phyloP scores from a whole-genome alignment of 2,329 filamentous ascomycete genomes.

The Magnaporthales sp. region DNA sequence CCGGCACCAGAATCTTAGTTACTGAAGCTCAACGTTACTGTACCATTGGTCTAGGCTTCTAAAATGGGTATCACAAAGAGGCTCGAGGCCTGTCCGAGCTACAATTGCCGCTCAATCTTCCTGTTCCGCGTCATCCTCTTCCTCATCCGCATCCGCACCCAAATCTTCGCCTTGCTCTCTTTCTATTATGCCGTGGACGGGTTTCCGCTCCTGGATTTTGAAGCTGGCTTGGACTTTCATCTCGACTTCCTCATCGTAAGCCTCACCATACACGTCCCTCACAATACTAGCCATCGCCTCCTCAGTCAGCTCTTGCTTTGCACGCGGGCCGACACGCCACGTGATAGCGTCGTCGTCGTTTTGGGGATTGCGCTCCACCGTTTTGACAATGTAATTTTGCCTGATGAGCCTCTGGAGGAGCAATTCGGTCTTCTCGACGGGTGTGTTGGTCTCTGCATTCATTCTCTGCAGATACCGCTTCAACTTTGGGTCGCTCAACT shows the following conservation, averaged over 20 bases:
- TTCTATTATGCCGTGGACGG: neutral
- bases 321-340: slow-evolving; percentile 78
- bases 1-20: too few species aligned
- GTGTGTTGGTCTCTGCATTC: slow-evolving; percentile 59
- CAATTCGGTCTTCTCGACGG: slow-evolving; percentile 54
- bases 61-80: neutral
- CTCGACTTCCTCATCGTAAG: slow-evolving; percentile 42
- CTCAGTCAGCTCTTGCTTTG: slow-evolving; percentile 76
- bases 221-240: slow-evolving; percentile 54
- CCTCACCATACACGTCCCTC: slow-evolving; percentile 47
- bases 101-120: neutral
- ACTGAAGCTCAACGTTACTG: neutral
- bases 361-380: slow-evolving; percentile 50
- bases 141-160: neutral
- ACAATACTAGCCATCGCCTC: slow-evolving; percentile 66
- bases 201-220: slow-evolving; percentile 30
- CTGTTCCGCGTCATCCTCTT: neutral
- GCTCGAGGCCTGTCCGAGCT: neutral
- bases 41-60: neutral
- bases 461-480: slow-evolving; percentile 65
- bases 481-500: slow-evolving; percentile 69
- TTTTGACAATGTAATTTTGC: slow-evolving; percentile 75
- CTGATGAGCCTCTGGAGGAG: slow-evolving; percentile 66
- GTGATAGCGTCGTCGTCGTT: slow-evolving; percentile 70
- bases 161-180: neutral